Conservation (phyloP, 2,329 filamentous ascomycete species). For the Hypomyces perniciosus region DNA sequence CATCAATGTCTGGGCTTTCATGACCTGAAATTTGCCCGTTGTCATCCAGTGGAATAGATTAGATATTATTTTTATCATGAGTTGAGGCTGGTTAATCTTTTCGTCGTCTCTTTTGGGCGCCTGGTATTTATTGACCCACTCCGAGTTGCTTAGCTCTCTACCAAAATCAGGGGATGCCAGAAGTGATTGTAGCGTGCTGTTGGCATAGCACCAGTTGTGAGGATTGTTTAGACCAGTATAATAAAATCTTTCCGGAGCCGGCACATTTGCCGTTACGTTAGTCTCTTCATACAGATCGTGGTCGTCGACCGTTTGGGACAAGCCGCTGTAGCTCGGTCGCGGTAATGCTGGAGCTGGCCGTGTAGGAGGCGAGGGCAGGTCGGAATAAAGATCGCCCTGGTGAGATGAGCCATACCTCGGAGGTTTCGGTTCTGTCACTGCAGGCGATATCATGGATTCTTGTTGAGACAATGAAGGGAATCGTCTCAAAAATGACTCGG, state of each 20-base stretch:
- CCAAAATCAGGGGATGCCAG: constrained; percentile 67
- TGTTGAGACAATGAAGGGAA: constrained; percentile 66
- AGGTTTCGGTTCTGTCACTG: constrained; percentile 18
- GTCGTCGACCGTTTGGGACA: constrained; percentile 40
- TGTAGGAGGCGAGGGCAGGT: constrained; percentile 52
- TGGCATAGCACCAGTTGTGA: constrained; percentile 83
- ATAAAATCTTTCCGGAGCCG: constrained; percentile 30
- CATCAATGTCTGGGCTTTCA: constrained; percentile 52
- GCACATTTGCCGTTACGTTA: constrained; percentile 30
- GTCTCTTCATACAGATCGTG: constrained; percentile 33
- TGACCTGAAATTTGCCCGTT: constrained; percentile 41
- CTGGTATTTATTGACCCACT: constrained; percentile 60
- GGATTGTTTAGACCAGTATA: constrained; percentile 71
- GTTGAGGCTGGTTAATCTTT: constrained; percentile 46
- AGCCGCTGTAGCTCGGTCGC: constrained; percentile 72
- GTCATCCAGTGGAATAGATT: constrained; percentile 54
- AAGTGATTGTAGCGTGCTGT: constrained; percentile 79
- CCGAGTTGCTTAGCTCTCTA: constrained; percentile 52
- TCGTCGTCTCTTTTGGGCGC: constrained; percentile 59
- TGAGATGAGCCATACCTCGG: constrained; percentile 25
- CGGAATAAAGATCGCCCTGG: constrained; percentile 37
- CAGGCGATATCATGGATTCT: constrained; percentile 52
- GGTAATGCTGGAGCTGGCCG: constrained; percentile 64
- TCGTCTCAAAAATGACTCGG: constrained; percentile 77
- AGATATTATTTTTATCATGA: constrained; percentile 54